A percentile compares a stretch with the other conserved stretches of the same genome.
Evolutionary conservation across 2,329 filamentous ascomycete species (phyloP).

Genomic region (Pseudocercospora crystallina): DNA sequence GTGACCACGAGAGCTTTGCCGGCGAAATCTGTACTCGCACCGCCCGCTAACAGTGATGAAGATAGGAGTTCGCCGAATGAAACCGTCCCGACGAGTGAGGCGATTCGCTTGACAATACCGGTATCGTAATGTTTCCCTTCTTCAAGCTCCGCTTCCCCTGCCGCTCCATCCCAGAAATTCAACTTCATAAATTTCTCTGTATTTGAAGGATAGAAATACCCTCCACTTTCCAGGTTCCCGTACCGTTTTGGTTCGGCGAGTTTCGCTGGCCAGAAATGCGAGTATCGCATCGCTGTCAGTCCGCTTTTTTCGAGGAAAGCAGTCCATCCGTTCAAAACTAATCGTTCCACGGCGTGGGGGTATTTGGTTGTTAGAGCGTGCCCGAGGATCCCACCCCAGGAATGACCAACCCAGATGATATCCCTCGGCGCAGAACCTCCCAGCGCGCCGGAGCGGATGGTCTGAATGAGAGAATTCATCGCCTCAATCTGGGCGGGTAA

Average conservation of each 20-base stretch:
- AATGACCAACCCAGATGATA: constrained; percentile 8
- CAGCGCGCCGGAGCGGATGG: neutral
- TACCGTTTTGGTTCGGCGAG: neutral
- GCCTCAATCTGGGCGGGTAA: constrained; percentile 5
- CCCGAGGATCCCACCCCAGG: constrained; percentile 7
- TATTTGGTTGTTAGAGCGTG: constrained; percentile 2
- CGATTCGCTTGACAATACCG: neutral
- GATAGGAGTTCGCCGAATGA: neutral
- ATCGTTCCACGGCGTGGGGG: neutral
- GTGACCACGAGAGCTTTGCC: constrained; percentile 7
- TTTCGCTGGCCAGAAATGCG: neutral
- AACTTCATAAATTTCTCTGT: neutral
- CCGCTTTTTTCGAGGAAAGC: neutral
- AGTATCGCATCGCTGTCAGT: neutral
- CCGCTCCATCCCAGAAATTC: constrained; percentile 2
- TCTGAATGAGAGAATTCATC: constrained; percentile 2
- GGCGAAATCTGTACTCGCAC: constrained; percentile 1
- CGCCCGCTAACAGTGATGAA: neutral
- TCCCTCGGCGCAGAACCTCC: neutral
- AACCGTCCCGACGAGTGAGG: neutral
- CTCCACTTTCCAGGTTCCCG: neutral
- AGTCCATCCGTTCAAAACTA: neutral
- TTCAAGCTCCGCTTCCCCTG: too few relatives aligned
- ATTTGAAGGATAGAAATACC: neutral
- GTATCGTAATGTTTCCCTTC: neutral